Base-by-base conservation (phyloP, 2,329 filamentous ascomycete species). In the Aspergillus fructus region DNA sequence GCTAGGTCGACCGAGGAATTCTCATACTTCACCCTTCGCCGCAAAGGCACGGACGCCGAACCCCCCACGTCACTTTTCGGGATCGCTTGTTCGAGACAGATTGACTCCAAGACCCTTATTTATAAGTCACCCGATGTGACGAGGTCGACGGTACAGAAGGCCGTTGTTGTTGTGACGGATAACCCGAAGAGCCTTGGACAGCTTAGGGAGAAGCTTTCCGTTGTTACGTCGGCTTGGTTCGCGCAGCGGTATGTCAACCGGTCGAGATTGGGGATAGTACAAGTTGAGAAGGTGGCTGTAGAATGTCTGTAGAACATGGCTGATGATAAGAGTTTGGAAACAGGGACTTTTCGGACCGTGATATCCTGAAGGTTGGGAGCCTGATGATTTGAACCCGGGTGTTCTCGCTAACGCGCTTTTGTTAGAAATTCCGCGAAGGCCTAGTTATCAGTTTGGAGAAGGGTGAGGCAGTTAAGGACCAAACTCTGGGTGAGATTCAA, bases 61-160 rank as follows among this genome's bases (percentile, higher is more conserved):
- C 84, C 88, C 6, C 85, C 86, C 30, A 92, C 90, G 2, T 96
- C 91, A 23, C 85, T 99, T 21, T 99, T 99, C 71, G 94, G 94
- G 61, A 97, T 99, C 70, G 90, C 92, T 17, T 99, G 94, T 74
- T 96, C 93, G 15, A 85, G 93, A 59, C 94, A 97, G 77, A 84
- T 99, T 68, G 90, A 96, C 69, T 84, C 92, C 15, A 85, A 86
- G 13, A 81, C 87, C 66, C 81, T 99, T 61, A 83, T 91, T 64
- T 86, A 90, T 70, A 85, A 91, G 27, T 89, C 92, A 0, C 81
- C 89, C 50, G 93, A 97, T 57, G 94, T 99, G 51, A 99, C 94
- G n/a, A 85, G 94, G 60, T 96, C 91, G 59, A 97, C 94, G 1
- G 94, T 99, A 42, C 94, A 99, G 74, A 99, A 99, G 79, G 94